Evolutionary conservation across 495 filamentous ascomycete genomes (phyloP).

Genomic region (Neurospora sp.): DNA sequence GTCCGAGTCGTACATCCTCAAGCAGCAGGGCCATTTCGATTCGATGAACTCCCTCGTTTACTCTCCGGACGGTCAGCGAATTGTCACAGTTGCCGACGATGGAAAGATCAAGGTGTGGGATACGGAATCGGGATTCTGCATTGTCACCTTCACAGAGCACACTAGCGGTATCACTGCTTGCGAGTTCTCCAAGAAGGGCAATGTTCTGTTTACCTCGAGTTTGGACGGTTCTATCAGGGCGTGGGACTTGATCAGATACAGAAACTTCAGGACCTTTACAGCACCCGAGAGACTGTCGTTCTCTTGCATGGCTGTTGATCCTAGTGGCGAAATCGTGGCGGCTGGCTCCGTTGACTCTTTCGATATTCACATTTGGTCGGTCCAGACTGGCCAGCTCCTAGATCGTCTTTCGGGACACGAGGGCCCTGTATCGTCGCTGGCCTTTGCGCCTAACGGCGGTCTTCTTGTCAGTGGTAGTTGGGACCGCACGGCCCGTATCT

Average conservation of each 20-base stretch:
- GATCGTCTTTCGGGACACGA: conserved; percentile 89
- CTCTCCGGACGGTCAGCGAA: conserved; percentile 83
- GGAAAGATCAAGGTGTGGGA: conserved; percentile 99
- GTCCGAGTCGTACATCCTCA: conserved; percentile 97
- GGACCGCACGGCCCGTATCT: conserved; percentile 90
- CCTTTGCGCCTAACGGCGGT: conserved; percentile 78
- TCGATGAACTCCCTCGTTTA: conserved; percentile 91
- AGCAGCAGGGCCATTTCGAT: conserved; percentile 95
- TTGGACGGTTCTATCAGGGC: conserved; percentile 88
- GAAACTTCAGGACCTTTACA: conserved; percentile 95
- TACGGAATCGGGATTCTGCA: conserved; percentile 88
- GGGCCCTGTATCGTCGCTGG: conserved; percentile 76
- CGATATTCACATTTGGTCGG: conserved; percentile 95
- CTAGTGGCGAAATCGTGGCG: conserved; percentile 88
- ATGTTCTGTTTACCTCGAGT: conserved; percentile 87
- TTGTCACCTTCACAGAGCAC: conserved; percentile 96
- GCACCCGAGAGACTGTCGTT: conserved; percentile 86
- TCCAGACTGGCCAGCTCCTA: conserved; percentile 91
- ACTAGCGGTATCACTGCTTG: conserved; percentile 91
- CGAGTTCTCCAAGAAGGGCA: conserved; percentile 87
- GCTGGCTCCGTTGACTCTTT: conserved; percentile 93
- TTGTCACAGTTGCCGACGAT: conserved; percentile 89
- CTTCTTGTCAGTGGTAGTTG: conserved; percentile 83
- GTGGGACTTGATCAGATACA: conserved; percentile 93
- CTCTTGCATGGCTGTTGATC: conserved; percentile 89